Percentiles rank a stretch among this genome's conserved stretches.
Evolutionary conservation across 2,329 filamentous ascomycete species (phyloP).

Genomic region (Pseudogymnoascus sp.): DNA sequence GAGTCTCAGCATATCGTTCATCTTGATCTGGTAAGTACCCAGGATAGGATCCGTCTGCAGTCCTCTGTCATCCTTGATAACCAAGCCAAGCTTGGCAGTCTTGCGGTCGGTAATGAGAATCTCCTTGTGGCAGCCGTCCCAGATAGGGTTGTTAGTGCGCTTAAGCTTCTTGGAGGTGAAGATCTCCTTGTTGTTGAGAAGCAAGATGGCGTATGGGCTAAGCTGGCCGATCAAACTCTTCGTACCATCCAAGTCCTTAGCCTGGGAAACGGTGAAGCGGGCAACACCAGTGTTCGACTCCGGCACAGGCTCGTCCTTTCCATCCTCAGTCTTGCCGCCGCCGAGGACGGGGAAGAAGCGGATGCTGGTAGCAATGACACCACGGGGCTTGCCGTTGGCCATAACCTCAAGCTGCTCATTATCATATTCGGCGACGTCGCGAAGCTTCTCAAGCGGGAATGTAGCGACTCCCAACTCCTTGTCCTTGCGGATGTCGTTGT

Average conservation of each 20-base stretch:
- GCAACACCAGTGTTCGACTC: conserved; percentile 91
- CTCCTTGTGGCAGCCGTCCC: conserved; percentile 87
- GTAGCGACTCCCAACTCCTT: conserved; percentile 86
- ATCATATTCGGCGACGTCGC: conserved; percentile 70
- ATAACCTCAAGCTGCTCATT: conserved; percentile 80
- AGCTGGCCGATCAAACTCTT: conserved; percentile 89
- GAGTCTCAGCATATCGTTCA: conserved; percentile 86
- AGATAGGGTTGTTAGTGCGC: conserved; percentile 95
- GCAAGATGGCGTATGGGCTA: conserved; percentile 80
- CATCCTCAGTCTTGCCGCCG: conserved; percentile 63
- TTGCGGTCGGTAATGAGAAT: conserved; percentile 91
- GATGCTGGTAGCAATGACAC: conserved; percentile 71
- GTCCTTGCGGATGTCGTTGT: conserved; percentile 93
- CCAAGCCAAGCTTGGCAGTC: conserved; percentile 79
- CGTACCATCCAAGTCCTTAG: conserved; percentile 86
- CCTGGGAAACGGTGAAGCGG: conserved; percentile 87
- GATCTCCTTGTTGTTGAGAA: conserved; percentile 88
- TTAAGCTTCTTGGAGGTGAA: conserved; percentile 88
- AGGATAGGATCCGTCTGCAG: conserved; percentile 74
- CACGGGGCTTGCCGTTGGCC: conserved; percentile 75
- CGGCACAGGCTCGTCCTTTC: conserved; percentile 70
- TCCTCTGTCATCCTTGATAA: conserved; percentile 93
- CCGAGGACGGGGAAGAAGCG: conserved; percentile 93
- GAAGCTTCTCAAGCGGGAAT: conserved; percentile 76
- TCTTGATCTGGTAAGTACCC: conserved; percentile 89